Conservation (phyloP, 768 basidiomycete species). For the Hypholoma sublateritium region DNA sequence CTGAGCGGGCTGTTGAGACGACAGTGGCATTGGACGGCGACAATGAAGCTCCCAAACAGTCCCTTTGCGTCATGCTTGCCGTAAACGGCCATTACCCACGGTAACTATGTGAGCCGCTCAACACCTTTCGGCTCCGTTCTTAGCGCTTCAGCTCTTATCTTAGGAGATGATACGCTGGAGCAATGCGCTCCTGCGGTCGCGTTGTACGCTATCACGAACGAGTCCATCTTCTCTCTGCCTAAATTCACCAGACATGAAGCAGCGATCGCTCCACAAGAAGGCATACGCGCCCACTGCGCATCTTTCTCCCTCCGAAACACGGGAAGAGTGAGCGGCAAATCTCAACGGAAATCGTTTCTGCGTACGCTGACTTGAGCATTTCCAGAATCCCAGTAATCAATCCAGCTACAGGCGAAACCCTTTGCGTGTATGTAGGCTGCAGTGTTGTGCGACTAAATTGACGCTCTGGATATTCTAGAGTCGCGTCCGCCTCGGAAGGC, state of each 20-base stretch:
- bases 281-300: neutral
- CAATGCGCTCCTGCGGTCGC: neutral
- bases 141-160: too few relatives aligned
- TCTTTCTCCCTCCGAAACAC: neutral
- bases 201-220: neutral
- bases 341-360: neutral
- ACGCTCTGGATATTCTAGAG: constrained; percentile 33
- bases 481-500: constrained; percentile 49
- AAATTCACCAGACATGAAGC: neutral
- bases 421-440: constrained; percentile 42
- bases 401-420: constrained; percentile 63
- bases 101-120: too few relatives aligned
- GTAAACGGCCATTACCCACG: neutral
- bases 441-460: neutral
- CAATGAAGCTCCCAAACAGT: neutral
- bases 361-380: neutral
- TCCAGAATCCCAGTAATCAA: constrained; percentile 56
- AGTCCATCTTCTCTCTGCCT: neutral
- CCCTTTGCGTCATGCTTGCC: neutral
- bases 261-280: neutral
- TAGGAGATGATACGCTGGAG: neutral
- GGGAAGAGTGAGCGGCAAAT: neutral
- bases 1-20: neutral
- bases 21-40: neutral
- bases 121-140: too few relatives aligned